Conservation (phyloP, 805 yeast species). For the Lachancea kluyveri region DNA sequence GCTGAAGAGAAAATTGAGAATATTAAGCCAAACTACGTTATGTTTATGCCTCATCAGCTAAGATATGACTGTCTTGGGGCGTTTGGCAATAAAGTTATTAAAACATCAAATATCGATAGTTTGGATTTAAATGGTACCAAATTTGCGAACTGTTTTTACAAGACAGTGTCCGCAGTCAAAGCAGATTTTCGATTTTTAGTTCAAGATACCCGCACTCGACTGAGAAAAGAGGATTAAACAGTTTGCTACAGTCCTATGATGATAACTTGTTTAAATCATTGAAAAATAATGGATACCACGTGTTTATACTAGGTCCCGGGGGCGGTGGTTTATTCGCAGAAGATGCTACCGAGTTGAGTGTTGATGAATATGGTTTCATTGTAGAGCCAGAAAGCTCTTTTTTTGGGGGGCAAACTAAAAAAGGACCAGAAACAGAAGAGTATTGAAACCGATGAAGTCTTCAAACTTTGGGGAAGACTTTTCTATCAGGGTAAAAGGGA, state of each 20-base stretch:
- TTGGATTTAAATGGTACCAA: conserved; percentile 10
- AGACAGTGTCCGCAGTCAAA: conserved; percentile 14
- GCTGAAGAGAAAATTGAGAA: not conserved
- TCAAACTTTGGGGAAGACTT: conserved; percentile 11
- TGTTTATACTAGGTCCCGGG: conserved; percentile 10
- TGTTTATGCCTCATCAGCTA: conserved; percentile 17
- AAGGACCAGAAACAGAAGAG: too few relatives aligned
- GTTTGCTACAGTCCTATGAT: conserved; percentile 10
- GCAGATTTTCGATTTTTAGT: conserved; percentile 13
- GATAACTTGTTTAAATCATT: conserved; percentile 13
- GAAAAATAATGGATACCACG: conserved; percentile 12
- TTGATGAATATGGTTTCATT: conserved; percentile 14
- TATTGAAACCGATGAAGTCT: conserved; percentile 1
- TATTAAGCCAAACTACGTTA: conserved; percentile 9
- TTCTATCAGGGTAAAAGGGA: conserved; percentile 9
- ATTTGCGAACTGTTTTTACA: conserved; percentile 14
- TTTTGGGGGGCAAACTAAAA: not conserved
- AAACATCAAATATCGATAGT: conserved; percentile 14
- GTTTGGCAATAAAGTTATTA: conserved; percentile 9
- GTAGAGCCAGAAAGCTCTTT: conserved; percentile 6
- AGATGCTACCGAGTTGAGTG: conserved; percentile 11
- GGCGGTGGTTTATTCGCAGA: conserved; percentile 10
- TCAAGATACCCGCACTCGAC: conserved; percentile 13
- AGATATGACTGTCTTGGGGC: conserved; percentile 14
- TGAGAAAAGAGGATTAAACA: conserved; percentile 11